Evolutionary conservation across 108 stramenopile genomes (phyloP).

Genomic region (Pseudonitzschia multistriata): DNA sequence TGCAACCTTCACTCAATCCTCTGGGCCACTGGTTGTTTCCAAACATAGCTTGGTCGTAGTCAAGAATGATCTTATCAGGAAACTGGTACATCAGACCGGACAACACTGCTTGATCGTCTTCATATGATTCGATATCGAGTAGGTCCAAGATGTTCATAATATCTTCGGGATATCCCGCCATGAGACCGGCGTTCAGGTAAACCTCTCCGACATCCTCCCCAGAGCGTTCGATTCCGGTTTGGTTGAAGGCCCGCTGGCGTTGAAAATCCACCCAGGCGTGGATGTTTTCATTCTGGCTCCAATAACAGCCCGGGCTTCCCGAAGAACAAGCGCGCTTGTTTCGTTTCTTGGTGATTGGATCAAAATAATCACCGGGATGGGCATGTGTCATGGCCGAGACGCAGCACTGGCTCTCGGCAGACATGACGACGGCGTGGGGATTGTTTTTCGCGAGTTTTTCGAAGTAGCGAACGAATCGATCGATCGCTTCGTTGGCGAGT

Average conservation of each 20-base stretch:
- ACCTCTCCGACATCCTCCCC: constrained; percentile 1
- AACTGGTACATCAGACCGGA: constrained; percentile 16
- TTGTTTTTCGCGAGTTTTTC: not conserved
- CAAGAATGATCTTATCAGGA: constrained; percentile 14
- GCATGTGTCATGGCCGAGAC: constrained; percentile 24
- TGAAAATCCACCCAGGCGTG: constrained; percentile 5
- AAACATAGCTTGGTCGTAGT: constrained; percentile 21
- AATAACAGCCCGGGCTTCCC: not conserved
- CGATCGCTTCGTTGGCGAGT: not conserved
- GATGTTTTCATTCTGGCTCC: constrained; percentile 11
- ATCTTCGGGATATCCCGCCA: constrained; percentile 19
- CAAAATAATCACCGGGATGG: constrained; percentile 13
- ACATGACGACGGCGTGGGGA: constrained; percentile 18
- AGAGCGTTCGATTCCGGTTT: not conserved
- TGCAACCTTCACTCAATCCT: constrained; percentile 18
- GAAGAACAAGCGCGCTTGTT: constrained; percentile 6
- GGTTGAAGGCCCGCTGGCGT: constrained; percentile 7
- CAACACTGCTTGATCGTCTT: constrained; percentile 28
- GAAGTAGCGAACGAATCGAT: constrained; percentile 5
- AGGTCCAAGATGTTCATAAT: constrained; percentile 12
- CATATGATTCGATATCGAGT: constrained; percentile 9
- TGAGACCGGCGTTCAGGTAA: constrained; percentile 14
- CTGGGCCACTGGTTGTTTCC: constrained; percentile 28
- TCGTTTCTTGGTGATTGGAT: constrained; percentile 6
- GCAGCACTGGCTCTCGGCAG: constrained; percentile 20